phyloP scores from a whole-genome alignment of 306 rosid species.

The Astragalus membranaceus region DNA sequence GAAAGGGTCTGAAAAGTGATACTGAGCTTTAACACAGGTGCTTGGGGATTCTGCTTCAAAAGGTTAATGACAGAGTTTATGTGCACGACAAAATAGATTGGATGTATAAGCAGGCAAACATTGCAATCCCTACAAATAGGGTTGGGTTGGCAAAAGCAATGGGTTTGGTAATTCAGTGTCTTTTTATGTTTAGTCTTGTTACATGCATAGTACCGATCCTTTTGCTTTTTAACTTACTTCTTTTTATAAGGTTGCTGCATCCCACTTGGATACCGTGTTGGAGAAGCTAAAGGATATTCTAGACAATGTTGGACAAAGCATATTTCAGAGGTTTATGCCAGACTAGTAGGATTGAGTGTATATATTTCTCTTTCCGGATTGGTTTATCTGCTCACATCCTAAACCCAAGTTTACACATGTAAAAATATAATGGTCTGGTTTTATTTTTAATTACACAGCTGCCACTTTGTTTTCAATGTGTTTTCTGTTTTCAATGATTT shows the following conservation, averaged over 20 bases:
- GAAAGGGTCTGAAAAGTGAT: background rate
- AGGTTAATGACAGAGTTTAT: conserved; percentile 77
- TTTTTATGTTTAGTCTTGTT: background rate
- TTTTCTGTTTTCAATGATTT: background rate
- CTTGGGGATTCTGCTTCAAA: conserved; percentile 88
- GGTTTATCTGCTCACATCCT: conserved; percentile 3
- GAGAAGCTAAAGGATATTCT: conserved; percentile 89
- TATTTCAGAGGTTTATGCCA: conserved; percentile 69
- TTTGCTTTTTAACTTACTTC: conserved; percentile 11
- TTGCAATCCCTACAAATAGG: conserved; percentile 76
- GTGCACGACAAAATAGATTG: conserved; percentile 76
- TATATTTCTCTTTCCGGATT: conserved; percentile 11
- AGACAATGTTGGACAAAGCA: conserved; percentile 79
- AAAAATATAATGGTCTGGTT: background rate
- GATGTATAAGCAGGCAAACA: conserved; percentile 83
- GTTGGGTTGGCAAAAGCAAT: conserved; percentile 96
- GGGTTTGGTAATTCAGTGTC: conserved; percentile 69
- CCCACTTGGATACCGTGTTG: conserved; percentile 95
- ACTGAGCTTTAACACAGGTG: conserved; percentile 51
- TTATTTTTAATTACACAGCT: background rate
- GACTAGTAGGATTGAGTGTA: conserved; percentile 25
- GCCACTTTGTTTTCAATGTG: background rate
- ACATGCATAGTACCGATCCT: conserved; percentile 20
- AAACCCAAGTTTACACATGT: background rate
- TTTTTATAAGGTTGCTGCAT: conserved; percentile 81